These are phyloP conservation scores for Torulaspora globosa DNA, from an alignment of 1,139 yeast species.

Conservation along the genomic window DNA sequence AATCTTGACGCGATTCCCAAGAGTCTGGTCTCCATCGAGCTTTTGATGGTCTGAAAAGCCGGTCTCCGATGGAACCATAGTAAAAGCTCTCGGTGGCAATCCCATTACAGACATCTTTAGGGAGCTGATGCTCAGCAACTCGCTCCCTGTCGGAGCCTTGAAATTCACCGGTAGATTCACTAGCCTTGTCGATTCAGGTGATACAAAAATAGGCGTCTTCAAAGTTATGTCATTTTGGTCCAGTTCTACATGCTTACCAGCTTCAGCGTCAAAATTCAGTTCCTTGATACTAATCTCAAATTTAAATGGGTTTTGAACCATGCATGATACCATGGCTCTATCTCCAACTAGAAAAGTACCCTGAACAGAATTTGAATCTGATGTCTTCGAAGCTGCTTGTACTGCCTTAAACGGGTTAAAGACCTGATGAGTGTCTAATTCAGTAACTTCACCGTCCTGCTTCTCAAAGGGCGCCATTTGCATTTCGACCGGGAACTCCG, in stretches of 20 bases:
- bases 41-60: constrained; percentile 1
- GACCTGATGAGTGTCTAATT: constrained; percentile 23
- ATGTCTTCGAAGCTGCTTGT: constrained; percentile 32
- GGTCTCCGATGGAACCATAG: constrained; percentile 15
- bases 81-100: constrained; percentile 38
- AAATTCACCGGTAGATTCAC: constrained; percentile 47
- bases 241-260: constrained; percentile 34
- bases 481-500: constrained; percentile 20
- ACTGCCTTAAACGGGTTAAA: constrained; percentile 34
- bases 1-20: constrained; percentile 12
- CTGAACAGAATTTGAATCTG: constrained; percentile 25
- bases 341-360: constrained; percentile 51
- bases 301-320: constrained; percentile 75
- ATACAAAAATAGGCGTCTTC: constrained; percentile 36
- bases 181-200: constrained; percentile 42
- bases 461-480: constrained; percentile 3
- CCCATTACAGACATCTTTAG: constrained; percentile 47
- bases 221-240: constrained; percentile 17
- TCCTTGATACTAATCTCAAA: constrained; percentile 65
- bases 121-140: constrained; percentile 39
- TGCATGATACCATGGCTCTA: constrained; percentile 48
- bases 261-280: constrained; percentile 43
- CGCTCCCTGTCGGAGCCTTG: constrained; percentile 40
- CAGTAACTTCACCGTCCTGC: background rate
- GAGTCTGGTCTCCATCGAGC: constrained; percentile 8